Percentiles rank a stretch among this genome's conserved stretches.
Evolutionary conservation across 129 eudicot species (phyloP).

Genomic region (Deinandra increscens): DNA sequence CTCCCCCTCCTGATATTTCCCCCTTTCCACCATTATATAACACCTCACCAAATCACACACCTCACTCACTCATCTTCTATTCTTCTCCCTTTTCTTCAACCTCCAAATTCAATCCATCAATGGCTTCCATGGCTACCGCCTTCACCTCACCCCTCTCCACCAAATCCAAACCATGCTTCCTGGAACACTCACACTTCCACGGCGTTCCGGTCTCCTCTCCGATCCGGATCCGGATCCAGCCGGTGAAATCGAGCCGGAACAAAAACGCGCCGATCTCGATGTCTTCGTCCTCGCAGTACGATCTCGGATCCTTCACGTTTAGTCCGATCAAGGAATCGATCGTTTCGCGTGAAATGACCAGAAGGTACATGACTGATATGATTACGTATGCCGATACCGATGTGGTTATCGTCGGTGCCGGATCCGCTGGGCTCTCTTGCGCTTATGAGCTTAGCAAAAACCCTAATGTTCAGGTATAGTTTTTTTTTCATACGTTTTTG

Average conservation of each 20-base stretch:
- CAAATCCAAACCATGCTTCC: conserved; percentile 29
- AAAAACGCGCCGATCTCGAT: conserved; percentile 50
- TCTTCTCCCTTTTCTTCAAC: not conserved
- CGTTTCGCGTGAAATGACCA: conserved; percentile 83
- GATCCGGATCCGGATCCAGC: conserved; percentile 30
- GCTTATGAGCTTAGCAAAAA: conserved; percentile 90
- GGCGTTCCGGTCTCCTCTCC: conserved; percentile 45
- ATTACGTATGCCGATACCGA: conserved; percentile 84
- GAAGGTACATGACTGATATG: conserved; percentile 92
- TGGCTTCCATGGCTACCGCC: conserved; percentile 68
- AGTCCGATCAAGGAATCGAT: conserved; percentile 77
- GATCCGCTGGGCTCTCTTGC: conserved; percentile 85
- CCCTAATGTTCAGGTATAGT: conserved; percentile 57
- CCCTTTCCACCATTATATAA: conserved; percentile 9
- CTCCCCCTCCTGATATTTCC: conserved; percentile 29
- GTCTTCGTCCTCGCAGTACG: conserved; percentile 48
- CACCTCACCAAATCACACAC: conserved; percentile 10
- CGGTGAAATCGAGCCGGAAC: conserved; percentile 45
- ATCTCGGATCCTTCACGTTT: conserved; percentile 58
- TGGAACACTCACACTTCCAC: conserved; percentile 51
- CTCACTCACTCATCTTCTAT: conserved; percentile 17
- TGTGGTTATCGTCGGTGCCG: conserved; percentile 84
- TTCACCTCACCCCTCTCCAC: conserved; percentile 45
- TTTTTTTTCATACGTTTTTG: not conserved
- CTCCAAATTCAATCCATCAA: conserved; percentile 20